phyloP scores from a whole-genome alignment of 192 early-diverging fungal species.

The Chytriomyces sp. region DNA sequence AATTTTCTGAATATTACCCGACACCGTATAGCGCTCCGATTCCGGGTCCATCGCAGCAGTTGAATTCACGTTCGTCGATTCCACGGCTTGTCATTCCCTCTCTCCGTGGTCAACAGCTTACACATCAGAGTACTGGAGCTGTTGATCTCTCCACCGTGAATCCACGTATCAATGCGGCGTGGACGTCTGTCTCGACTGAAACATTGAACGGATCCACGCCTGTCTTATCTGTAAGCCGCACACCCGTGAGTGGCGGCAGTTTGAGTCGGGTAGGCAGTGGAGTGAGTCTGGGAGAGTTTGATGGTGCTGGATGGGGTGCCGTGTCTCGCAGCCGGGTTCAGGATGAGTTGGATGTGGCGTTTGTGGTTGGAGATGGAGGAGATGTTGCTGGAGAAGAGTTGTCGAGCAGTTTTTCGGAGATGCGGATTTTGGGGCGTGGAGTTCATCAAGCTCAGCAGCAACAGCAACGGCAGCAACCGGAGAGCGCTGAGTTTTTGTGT shows the following conservation, averaged over 20 bases:
- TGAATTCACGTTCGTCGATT: slow-evolving; percentile 1
- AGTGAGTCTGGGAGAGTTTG: background rate
- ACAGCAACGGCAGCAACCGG: background rate
- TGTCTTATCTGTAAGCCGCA: background rate
- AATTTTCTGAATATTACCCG: background rate
- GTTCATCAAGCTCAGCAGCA: background rate
- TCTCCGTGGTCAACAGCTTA: background rate
- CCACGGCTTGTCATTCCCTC: slow-evolving; percentile 2
- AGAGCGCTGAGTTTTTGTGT: background rate
- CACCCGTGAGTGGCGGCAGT: background rate
- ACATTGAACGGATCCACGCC: background rate
- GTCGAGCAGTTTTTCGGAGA: background rate
- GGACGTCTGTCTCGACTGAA: background rate
- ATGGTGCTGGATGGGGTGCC: background rate
- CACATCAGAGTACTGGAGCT: background rate
- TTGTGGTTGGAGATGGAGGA: background rate
- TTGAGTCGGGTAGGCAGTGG: background rate
- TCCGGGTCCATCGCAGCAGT: background rate
- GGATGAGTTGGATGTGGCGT: too few relatives aligned
- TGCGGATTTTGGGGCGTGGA: background rate
- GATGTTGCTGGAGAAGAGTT: background rate
- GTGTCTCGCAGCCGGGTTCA: background rate
- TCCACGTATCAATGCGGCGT: background rate
- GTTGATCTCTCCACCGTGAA: background rate
- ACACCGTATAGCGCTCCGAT: background rate